phyloP scores from a whole-genome alignment of 495 filamentous ascomycete species.

The Penicilliopsis zonata region DNA sequence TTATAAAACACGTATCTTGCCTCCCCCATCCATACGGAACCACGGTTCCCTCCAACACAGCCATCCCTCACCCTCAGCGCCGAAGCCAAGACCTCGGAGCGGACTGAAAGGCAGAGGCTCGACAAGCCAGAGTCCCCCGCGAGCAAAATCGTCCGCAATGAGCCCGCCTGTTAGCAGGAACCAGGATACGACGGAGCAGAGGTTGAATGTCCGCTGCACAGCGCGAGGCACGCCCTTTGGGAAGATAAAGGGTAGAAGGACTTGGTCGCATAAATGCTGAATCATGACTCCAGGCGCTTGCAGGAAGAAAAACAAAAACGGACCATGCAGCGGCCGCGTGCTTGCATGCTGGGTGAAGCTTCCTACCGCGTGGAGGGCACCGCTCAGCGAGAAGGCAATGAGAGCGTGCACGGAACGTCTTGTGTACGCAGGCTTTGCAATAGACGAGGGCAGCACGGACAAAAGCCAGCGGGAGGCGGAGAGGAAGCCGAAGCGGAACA shows the following conservation, averaged over 20 bases:
- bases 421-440: conserved; percentile 6
- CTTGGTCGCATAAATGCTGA: conserved; percentile 25
- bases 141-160: conserved; percentile 49
- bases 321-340: conserved; percentile 25
- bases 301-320: conserved; percentile 45
- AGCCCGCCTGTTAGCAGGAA: conserved; percentile 39
- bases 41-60: conserved; percentile 45
- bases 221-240: conserved; percentile 17
- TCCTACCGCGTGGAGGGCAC: conserved; percentile 46
- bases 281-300: conserved; percentile 43
- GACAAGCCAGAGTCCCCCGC: conserved; percentile 49
- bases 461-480: conserved; percentile 41
- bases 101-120: conserved; percentile 59
- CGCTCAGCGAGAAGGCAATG: conserved; percentile 47
- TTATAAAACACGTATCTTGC: too few relatives aligned
- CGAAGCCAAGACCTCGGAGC: conserved; percentile 40
- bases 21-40: too few relatives aligned
- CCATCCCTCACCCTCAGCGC: conserved; percentile 34
- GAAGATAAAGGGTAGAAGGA: conserved; percentile 14
- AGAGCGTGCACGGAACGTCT: conserved; percentile 19
- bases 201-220: conserved; percentile 36
- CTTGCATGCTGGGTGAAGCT: conserved; percentile 38
- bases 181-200: conserved; percentile 43
- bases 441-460: conserved; percentile 16
- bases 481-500: conserved; percentile 63